Percentiles rank a stretch among this genome's conserved stretches.
Conservation (phyloP, 2,329 filamentous ascomycete species). For the Laburnicola sp. region DNA sequence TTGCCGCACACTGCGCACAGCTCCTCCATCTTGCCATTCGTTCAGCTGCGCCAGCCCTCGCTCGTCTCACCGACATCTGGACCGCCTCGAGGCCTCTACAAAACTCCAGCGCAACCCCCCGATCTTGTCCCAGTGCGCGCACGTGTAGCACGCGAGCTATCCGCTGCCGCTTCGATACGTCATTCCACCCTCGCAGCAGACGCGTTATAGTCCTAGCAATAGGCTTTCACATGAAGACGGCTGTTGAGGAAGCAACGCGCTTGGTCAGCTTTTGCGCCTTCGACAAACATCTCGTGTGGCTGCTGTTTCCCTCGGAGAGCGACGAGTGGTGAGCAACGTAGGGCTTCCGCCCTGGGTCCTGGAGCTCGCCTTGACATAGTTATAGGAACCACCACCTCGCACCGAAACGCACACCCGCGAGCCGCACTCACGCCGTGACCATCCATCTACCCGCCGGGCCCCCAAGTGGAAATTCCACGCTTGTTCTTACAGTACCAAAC, state of each 20-base stretch:
- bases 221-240: slow-evolving; percentile 26
- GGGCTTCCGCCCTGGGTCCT: background rate
- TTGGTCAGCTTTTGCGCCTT: slow-evolving; percentile 12
- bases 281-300: slow-evolving; percentile 17
- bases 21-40: slow-evolving; percentile 17
- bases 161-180: slow-evolving; percentile 15
- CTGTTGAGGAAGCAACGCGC: slow-evolving; percentile 14
- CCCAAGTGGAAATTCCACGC: too few species aligned
- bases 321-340: slow-evolving; percentile 10
- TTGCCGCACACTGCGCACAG: slow-evolving; percentile 8
- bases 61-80: background rate
- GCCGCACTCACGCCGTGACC: too few species aligned
- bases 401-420: background rate
- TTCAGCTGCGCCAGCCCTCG: background rate
- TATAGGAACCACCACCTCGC: slow-evolving; percentile 5
- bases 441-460: too few species aligned
- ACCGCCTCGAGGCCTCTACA: background rate
- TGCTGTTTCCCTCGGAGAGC: slow-evolving; percentile 10
- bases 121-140: background rate
- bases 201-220: background rate
- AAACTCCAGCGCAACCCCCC: slow-evolving; percentile 3
- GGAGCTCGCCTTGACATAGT: background rate
- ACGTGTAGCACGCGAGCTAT: slow-evolving; percentile 6
- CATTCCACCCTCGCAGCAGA: slow-evolving; percentile 13
- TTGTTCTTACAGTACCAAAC: too few species aligned